Evolutionary conservation across 75 land plant species (phyloP).

Genomic region (Selaginella tamariscina): DNA sequence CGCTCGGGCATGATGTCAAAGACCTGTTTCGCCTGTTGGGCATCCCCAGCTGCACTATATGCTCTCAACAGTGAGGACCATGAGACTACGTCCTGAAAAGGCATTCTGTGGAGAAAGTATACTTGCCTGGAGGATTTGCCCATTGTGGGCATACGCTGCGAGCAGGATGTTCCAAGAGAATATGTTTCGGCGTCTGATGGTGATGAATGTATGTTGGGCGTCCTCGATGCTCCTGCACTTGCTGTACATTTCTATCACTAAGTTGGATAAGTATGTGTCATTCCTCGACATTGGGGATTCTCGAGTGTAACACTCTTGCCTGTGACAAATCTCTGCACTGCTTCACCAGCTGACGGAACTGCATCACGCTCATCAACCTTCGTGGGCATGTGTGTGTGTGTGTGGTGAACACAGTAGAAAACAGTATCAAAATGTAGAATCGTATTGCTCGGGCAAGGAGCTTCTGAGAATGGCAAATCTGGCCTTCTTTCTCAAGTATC

Average conservation of each 20-base stretch:
- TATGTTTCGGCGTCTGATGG: background rate
- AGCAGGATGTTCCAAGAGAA: constrained; percentile 1
- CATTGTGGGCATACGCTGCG: background rate
- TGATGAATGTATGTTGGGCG: background rate
- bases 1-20: background rate
- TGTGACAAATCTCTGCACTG: background rate
- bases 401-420: background rate
- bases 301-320: background rate
- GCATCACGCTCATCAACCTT: background rate
- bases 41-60: background rate
- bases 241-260: background rate
- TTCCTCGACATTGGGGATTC: background rate
- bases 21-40: background rate
- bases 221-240: background rate
- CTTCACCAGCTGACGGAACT: background rate
- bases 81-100: background rate
- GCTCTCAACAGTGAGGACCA: background rate
- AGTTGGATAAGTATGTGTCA: background rate
- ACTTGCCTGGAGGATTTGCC: background rate
- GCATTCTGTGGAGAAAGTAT: background rate
- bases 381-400: background rate
- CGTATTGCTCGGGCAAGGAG: too few relatives aligned
- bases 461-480: too few relatives aligned
- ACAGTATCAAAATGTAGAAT: too few relatives aligned
- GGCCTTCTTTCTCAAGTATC: background rate